Evolutionary conservation across 140 eudicot genomes (phyloP), one percentile per base, ranked within the genome.

Genomic region (Senecio squalidus): DNA sequence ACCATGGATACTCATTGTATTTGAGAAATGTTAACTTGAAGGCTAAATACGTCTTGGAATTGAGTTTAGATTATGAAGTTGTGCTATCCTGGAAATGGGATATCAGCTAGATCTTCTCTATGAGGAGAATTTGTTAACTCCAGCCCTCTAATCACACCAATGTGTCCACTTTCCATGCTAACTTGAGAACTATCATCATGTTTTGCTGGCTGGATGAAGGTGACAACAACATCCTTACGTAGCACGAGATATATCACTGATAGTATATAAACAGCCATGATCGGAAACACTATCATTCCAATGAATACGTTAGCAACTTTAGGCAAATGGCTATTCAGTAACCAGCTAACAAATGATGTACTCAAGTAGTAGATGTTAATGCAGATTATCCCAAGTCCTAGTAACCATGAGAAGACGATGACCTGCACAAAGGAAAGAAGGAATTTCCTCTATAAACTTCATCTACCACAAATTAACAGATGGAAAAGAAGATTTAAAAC

Each of bases 311-410:
- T 87, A 17, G 78, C 92, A 4, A 87, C 81, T 76, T 70, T 87
- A 0, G 96, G 93, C 34, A 81, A 58, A 69, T 31, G 62, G 43
- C 78, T 92, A 69, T 79, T 76, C 15, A 82, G 63, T 29, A 92
- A 53, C 96, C 96, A 92, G 28, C 51, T 82, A 0, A 87, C 85
- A 17, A 92, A 92, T 3, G 75, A 75, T 8, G 96, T 92, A 73
- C 29, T 92, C 33, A 92, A 57, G 80, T 92, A 92, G 72, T 92
- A 92, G 9, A 92, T 62, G 75, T 92, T 87, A 77, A 92, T 92
- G 63, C 98, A 95, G 26, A 92, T 86, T 43, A 91, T 81, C 54
- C 94, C 96, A 4, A 91, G 72, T 36, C 98, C 98, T 3, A 91
- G 74, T 31, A 76, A 24, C 98, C 98, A 92, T 0, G 96, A 87